phyloP scores from a whole-genome alignment of 2,329 filamentous ascomycete species.

The Penicillium sp. region DNA sequence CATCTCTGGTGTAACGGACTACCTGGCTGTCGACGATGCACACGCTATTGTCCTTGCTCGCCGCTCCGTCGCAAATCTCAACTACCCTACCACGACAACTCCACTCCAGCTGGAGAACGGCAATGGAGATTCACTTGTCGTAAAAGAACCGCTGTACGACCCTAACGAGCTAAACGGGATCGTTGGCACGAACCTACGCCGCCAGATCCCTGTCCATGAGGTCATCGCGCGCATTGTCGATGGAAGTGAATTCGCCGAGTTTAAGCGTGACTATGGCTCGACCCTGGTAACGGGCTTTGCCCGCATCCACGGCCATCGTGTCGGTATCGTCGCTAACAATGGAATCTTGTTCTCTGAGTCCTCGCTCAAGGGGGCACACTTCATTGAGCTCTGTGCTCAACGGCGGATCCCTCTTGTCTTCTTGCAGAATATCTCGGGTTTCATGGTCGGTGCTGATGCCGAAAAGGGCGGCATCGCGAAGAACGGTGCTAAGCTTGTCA shows the following conservation, averaged over 20 bases:
- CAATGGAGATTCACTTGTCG: conserved; percentile 30
- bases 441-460: conserved; percentile 94
- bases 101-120: too few relatives aligned
- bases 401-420: conserved; percentile 87
- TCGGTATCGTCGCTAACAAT: conserved; percentile 94
- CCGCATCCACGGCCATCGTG: conserved; percentile 80
- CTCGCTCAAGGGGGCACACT: conserved; percentile 90
- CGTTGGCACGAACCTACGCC: conserved; percentile 82
- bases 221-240: conserved; percentile 92
- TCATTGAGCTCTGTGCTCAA: conserved; percentile 90
- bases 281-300: conserved; percentile 92
- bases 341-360: conserved; percentile 90
- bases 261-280: conserved; percentile 86
- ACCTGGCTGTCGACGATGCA: conserved; percentile 88
- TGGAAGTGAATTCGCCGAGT: conserved; percentile 84
- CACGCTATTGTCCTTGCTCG: conserved; percentile 85
- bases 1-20: conserved; percentile 90
- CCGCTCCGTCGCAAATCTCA: conserved; percentile 80
- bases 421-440: conserved; percentile 93
- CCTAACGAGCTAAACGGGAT: conserved; percentile 80
- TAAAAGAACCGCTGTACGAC: conserved; percentile 75
- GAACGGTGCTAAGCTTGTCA: conserved; percentile 97
- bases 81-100: too few relatives aligned
- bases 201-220: conserved; percentile 80
- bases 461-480: conserved; percentile 96